Percentiles rank a stretch among this genome's conserved stretches.
Conservation (phyloP, 306 rosid species). For the Lathyrus sativus region DNA sequence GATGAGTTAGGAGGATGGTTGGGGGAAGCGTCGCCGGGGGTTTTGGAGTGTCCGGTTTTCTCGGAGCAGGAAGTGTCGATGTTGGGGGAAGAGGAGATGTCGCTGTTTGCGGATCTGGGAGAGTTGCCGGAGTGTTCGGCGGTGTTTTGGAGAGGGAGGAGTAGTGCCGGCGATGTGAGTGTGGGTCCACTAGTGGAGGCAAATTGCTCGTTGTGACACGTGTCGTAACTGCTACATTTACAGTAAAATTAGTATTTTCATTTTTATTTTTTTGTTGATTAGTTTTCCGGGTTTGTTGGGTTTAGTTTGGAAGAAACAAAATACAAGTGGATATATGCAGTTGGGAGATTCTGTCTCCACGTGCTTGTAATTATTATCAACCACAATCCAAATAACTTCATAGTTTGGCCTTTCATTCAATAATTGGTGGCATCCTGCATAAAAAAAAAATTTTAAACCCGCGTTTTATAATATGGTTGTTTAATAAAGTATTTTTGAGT, state of each 20-base stretch:
- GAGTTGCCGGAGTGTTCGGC: constrained; percentile 28
- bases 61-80: constrained; percentile 4
- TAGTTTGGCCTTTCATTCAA: background rate
- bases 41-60: background rate
- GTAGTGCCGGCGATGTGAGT: background rate
- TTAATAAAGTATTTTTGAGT: no score
- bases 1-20: constrained; percentile 30
- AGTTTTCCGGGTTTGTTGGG: constrained; percentile 14
- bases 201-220: constrained; percentile 19
- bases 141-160: constrained; percentile 26
- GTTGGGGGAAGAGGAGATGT: constrained; percentile 30
- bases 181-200: constrained; percentile 21
- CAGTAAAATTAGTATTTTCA: background rate
- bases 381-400: background rate
- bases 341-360: constrained; percentile 22
- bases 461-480: no score
- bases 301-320: constrained; percentile 3
- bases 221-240: background rate
- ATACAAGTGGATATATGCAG: constrained; percentile 22
- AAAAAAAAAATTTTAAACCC: no score
- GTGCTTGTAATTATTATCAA: constrained; percentile 27
- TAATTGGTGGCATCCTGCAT: background rate
- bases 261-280: background rate
- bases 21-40: constrained; percentile 8
- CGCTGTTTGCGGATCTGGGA: constrained; percentile 16